Percentiles rank a stretch among this genome's conserved stretches.
These are phyloP conservation scores for Clonostachys rosea DNA, from an alignment of 2,329 filamentous ascomycete genomes.

Conservation along the genomic window DNA sequence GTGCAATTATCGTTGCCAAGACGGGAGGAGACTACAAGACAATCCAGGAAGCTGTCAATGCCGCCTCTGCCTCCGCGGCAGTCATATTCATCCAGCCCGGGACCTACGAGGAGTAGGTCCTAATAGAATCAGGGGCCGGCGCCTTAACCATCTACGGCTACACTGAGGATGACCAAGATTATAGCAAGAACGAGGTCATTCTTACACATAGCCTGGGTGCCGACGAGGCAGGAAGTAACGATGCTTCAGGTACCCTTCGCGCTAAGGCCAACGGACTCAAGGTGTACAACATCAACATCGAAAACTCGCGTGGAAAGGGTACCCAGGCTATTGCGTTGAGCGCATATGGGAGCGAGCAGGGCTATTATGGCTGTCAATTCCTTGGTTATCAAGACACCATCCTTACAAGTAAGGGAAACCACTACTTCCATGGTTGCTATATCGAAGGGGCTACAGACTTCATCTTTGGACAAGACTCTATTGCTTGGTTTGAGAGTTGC, in stretches of 20 bases:
- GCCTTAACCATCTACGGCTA: conserved; percentile 54
- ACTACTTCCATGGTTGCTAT: conserved; percentile 37
- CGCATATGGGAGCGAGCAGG: conserved; percentile 31
- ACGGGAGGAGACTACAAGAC: conserved; percentile 10
- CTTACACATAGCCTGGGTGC: conserved; percentile 23
- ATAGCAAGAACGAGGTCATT: conserved; percentile 53
- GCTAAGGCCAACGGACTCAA: conserved; percentile 44
- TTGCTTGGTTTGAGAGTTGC: conserved; percentile 34
- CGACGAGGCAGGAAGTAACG: neutral
- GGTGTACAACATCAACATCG: conserved; percentile 57
- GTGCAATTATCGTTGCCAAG: conserved; percentile 22
- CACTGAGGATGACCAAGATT: conserved; percentile 46
- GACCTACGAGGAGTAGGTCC: conserved; percentile 55
- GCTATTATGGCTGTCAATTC: conserved; percentile 40
- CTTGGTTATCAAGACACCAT: conserved; percentile 46
- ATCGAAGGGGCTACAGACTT: conserved; percentile 46
- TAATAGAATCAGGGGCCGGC: conserved; percentile 40
- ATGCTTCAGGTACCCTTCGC: conserved; percentile 7
- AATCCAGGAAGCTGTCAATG: conserved; percentile 12
- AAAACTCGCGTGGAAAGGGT: conserved; percentile 39
- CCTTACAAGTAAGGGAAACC: conserved; percentile 36
- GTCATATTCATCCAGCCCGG: conserved; percentile 25
- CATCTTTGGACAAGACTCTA: conserved; percentile 37
- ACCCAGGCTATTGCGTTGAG: conserved; percentile 41
- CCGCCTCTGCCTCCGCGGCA: conserved; percentile 6